Evolutionary conservation across 140 eudicot species (phyloP).

Genomic region (Flaveria floridana): DNA sequence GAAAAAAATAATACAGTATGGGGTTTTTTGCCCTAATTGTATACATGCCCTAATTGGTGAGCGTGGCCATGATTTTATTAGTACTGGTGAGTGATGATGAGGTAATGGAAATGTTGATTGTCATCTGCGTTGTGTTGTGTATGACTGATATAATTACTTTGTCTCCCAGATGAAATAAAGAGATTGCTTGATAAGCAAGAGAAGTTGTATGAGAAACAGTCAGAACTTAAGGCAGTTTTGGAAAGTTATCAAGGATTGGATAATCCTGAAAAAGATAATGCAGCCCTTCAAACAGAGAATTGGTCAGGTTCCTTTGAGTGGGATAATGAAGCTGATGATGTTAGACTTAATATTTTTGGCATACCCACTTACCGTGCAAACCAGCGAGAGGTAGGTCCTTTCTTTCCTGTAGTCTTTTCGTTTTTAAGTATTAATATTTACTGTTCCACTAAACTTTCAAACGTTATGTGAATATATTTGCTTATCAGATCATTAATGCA

Average conservation of each 20-base stretch:
- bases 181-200: conserved; percentile 82
- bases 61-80: conserved; percentile 7
- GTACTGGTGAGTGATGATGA: neutral
- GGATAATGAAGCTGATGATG: conserved; percentile 80
- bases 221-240: conserved; percentile 71
- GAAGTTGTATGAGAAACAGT: conserved; percentile 65
- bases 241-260: conserved; percentile 58
- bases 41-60: neutral
- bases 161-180: conserved; percentile 67
- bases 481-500: conserved; percentile 76
- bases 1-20: neutral
- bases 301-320: conserved; percentile 89
- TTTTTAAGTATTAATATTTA: neutral
- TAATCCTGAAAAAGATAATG: conserved; percentile 37
- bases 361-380: conserved; percentile 86
- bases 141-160: conserved; percentile 11
- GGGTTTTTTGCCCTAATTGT: neutral
- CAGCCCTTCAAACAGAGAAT: conserved; percentile 51
- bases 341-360: conserved; percentile 79
- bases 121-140: neutral
- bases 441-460: neutral
- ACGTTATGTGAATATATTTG: neutral
- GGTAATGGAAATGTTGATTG: conserved; percentile 1
- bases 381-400: conserved; percentile 70
- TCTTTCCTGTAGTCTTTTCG: neutral